Conservation (phyloP, 495 filamentous ascomycete genomes). For the Podospora australis region DNA sequence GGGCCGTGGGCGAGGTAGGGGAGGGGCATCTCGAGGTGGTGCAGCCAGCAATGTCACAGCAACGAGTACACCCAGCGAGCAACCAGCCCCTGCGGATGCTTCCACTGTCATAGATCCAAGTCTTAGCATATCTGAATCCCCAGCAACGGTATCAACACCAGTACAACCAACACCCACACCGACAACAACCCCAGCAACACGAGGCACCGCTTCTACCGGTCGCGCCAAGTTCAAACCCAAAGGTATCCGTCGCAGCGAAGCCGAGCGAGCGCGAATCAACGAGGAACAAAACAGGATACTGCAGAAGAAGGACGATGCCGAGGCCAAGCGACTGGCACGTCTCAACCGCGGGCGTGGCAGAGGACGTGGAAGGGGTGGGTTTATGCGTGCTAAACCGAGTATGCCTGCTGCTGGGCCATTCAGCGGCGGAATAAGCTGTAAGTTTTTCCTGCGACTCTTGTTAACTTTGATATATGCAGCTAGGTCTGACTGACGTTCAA, state of each 20-base stretch:
- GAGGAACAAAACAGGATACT: slow-evolving; percentile 29
- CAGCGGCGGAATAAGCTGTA: slow-evolving; percentile 29
- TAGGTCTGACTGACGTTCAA: no score
- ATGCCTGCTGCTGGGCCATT: slow-evolving; percentile 34
- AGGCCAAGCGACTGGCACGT: slow-evolving; percentile 16
- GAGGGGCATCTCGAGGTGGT: slow-evolving; percentile 10
- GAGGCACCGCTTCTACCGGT: not conserved
- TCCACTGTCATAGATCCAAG: not conserved
- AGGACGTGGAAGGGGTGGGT: slow-evolving; percentile 34
- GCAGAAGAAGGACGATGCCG: slow-evolving; percentile 28
- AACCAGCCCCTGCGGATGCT: slow-evolving; percentile 1
- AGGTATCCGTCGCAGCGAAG: slow-evolving; percentile 34
- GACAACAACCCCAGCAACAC: slow-evolving; percentile 1
- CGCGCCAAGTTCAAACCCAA: slow-evolving; percentile 36
- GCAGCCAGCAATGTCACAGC: not conserved
- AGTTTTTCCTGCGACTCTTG: slow-evolving; percentile 23
- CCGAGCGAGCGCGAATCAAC: slow-evolving; percentile 35
- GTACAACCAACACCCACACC: not conserved
- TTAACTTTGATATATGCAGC: no score
- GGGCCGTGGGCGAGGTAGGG: slow-evolving; percentile 14
- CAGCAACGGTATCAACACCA: not conserved
- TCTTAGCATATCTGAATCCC: no score
- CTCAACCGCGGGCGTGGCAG: slow-evolving; percentile 25
- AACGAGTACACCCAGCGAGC: not conserved
- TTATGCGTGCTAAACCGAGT: slow-evolving; percentile 22